Evolutionary conservation across 345 rosid genomes (phyloP).

Genomic region (Populus pruinosa): DNA sequence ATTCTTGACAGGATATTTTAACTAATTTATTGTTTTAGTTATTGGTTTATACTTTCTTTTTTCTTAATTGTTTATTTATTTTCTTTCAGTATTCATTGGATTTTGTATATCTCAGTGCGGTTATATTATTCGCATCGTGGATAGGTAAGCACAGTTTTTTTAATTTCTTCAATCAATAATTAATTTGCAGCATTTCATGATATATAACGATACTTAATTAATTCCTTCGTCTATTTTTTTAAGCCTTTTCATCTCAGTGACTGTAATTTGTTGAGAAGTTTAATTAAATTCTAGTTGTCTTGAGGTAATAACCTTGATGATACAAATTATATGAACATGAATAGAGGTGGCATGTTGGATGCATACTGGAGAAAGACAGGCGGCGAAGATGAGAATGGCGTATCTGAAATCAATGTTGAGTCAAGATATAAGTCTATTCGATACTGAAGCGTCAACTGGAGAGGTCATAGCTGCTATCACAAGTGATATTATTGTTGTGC

Average conservation of each 20-base stretch:
- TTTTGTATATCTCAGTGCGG: conserved; percentile 88
- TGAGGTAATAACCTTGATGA: background rate
- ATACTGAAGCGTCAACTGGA: conserved; percentile 88
- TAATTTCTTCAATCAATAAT: background rate
- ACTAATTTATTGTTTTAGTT: background rate
- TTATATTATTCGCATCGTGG: conserved; percentile 87
- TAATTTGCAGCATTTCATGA: background rate
- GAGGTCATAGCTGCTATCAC: conserved; percentile 90
- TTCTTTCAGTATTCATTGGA: conserved; percentile 89
- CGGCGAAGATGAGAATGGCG: conserved; percentile 92
- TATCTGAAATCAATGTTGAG: conserved; percentile 76
- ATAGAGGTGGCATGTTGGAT: conserved; percentile 99
- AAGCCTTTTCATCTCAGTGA: background rate
- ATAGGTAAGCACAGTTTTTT: conserved; percentile 41
- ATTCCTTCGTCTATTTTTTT: background rate
- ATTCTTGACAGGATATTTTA: background rate
- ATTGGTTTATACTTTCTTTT: no score
- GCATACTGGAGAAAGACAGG: conserved; percentile 95
- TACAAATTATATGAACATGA: background rate
- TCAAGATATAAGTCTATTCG: conserved; percentile 88
- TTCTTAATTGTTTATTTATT: background rate
- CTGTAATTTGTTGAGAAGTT: background rate
- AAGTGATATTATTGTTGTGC: conserved; percentile 78
- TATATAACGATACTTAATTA: background rate
- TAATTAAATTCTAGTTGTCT: no score